Base-by-base conservation (phyloP, 805 yeast genomes). In the Saccharomycopsis sp. region DNA sequence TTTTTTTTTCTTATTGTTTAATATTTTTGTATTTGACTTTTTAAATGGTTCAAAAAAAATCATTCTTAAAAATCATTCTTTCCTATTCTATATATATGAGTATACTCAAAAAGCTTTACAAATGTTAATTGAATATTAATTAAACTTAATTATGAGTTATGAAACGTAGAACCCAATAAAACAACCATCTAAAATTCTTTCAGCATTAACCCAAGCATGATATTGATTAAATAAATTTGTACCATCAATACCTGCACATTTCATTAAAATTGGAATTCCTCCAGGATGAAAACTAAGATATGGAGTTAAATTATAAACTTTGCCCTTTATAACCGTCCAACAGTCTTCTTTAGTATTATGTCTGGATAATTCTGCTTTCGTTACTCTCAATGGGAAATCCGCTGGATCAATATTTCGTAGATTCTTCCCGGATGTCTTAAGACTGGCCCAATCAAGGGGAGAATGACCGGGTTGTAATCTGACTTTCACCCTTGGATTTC, bases 271-370 rank as follows among this genome's bases (percentile, higher is more conserved):
- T 5, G 73, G 75, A 3, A 67, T 76, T 2, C 98, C 98, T 27
- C 98, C 98, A 0, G 98, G 98, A 51, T 89, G 98, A 57, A 77
- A 92, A 40, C 72, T 64, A 27, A 92, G 54, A 57, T 92, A 89
- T 10, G 81, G 76, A 1, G 96, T 77, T n/a, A 89, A 65, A 53
- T 88, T 85, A 62, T 83, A 89, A 2, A 89, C 94, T 51, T 74
- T 80, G 3, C 87, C 84, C 33, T 74, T 74, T 5, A 89, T 67
- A 26, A 74, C 74, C 3, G 92, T 80, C 97, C 97, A 89, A 44
- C 83, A 83, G 54, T 92, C 95, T 0, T 70, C 70, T n/a, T 45
- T 47, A 0, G 67, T 56, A 15, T 63, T 67, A 57, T 89, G 96
- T 36, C 58, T 63, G 32, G 61, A 60, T 40, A 88, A 62, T 50